Conservation (phyloP, 495 filamentous ascomycete genomes). For the Pyrenopolyporus hunteri region DNA sequence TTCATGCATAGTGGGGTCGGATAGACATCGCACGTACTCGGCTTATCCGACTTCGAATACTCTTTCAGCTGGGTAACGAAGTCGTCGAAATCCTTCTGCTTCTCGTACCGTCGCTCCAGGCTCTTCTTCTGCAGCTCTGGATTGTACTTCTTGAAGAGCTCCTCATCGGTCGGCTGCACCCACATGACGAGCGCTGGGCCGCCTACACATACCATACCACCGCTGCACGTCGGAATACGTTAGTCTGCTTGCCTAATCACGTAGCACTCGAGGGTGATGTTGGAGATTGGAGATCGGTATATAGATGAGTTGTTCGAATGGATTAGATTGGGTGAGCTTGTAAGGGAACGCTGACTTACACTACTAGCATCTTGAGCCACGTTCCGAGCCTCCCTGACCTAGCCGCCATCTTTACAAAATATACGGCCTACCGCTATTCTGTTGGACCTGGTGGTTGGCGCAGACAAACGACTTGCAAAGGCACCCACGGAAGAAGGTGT, state of each 20-base stretch:
- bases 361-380: conserved; percentile 62
- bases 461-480: conserved; percentile 20
- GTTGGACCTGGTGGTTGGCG: conserved; percentile 24
- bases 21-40: conserved; percentile 52
- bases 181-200: conserved; percentile 84
- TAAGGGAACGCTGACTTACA: conserved; percentile 49
- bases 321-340: conserved; percentile 6
- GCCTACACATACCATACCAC: conserved; percentile 71
- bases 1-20: too few relatives aligned
- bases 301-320: background rate
- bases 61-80: conserved; percentile 84
- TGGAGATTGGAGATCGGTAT: background rate
- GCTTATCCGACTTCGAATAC: conserved; percentile 88
- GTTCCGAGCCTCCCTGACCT: conserved; percentile 38
- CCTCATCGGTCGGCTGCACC: conserved; percentile 85
- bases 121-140: conserved; percentile 88
- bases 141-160: conserved; percentile 90
- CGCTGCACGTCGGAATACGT: conserved; percentile 55
- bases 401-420: conserved; percentile 39
- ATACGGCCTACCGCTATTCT: background rate
- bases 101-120: conserved; percentile 71
- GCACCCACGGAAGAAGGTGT: conserved; percentile 6
- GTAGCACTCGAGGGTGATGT: conserved; percentile 1
- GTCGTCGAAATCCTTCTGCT: conserved; percentile 83
- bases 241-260: too few relatives aligned